Conservation (phyloP, 176 grass and related monocot genomes). For the Cenchrus americanus region DNA sequence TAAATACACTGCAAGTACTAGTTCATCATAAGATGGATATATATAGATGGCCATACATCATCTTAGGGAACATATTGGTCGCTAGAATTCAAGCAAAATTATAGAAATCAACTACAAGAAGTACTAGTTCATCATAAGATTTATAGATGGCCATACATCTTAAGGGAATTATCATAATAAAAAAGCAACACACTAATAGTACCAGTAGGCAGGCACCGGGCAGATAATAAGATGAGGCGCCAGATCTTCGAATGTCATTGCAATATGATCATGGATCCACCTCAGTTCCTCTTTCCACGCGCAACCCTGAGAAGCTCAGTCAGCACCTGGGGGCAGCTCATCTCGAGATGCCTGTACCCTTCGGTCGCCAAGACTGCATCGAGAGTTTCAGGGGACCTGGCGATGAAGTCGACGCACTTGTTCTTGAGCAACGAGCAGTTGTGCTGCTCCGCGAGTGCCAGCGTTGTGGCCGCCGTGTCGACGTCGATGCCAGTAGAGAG, state of each 20-base stretch:
- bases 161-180: not conserved
- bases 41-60: too few species aligned
- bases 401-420: slow-evolving; percentile 50
- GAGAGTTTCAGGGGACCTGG: slow-evolving; percentile 17
- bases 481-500: slow-evolving; percentile 26
- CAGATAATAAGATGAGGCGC: not conserved
- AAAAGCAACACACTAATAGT: not conserved
- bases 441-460: slow-evolving; percentile 51
- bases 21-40: not conserved
- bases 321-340: not conserved
- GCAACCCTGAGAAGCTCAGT: slow-evolving; percentile 3
- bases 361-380: not conserved
- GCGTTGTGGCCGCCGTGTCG: slow-evolving; percentile 29
- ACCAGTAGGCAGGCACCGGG: not conserved
- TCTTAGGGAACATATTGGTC: too few species aligned
- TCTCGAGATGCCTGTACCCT: slow-evolving; percentile 2
- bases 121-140: too few species aligned
- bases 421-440: slow-evolving; percentile 50
- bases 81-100: too few species aligned
- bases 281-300: not conserved
- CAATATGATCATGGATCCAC: too few species aligned
- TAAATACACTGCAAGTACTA: not conserved
- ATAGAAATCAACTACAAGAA: too few species aligned
- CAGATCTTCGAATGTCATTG: not conserved
- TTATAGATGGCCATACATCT: not conserved